These are phyloP conservation scores for Fusarium nodosum DNA, from an alignment of 2,329 filamentous ascomycete species.

Conservation along the genomic window DNA sequence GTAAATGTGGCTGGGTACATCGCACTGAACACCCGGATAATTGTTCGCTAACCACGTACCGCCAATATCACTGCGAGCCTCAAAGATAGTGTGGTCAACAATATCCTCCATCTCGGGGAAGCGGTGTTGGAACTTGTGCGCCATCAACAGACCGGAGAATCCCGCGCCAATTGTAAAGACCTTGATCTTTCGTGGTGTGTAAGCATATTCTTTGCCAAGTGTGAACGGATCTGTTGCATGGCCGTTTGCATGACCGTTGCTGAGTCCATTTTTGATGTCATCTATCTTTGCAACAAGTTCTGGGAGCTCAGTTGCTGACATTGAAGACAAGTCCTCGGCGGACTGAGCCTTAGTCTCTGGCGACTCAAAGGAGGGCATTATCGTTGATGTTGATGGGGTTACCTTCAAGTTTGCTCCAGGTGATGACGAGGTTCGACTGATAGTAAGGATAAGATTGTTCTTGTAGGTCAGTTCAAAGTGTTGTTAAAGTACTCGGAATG, in stretches of 20 bases:
- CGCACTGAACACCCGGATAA: constrained; percentile 44
- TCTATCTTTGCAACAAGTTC: constrained; percentile 21
- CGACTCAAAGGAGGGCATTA: constrained; percentile 38
- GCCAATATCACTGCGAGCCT: constrained; percentile 50
- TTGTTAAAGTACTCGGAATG: neutral
- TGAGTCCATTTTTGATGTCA: constrained; percentile 1
- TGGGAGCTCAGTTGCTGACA: constrained; percentile 41
- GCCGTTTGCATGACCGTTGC: constrained; percentile 13
- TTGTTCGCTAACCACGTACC: constrained; percentile 55
- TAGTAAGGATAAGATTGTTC: neutral
- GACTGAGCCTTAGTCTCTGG: constrained; percentile 23
- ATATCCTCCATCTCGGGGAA: constrained; percentile 51
- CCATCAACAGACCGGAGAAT: constrained; percentile 54
- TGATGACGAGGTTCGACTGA: neutral
- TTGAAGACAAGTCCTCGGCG: constrained; percentile 6
- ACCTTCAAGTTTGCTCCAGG: neutral
- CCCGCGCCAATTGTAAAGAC: constrained; percentile 55
- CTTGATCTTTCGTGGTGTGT: constrained; percentile 51
- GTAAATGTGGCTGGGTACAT: constrained; percentile 43
- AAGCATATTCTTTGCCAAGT: constrained; percentile 48
- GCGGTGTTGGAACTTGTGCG: constrained; percentile 54
- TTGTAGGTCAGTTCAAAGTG: neutral
- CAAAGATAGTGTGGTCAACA: constrained; percentile 51
- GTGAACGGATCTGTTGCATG: constrained; percentile 48
- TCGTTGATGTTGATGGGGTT: neutral